Percentiles rank a stretch among this genome's conserved stretches.
Conservation (phyloP, 768 basidiomycete genomes). For the Amanita exitialis region DNA sequence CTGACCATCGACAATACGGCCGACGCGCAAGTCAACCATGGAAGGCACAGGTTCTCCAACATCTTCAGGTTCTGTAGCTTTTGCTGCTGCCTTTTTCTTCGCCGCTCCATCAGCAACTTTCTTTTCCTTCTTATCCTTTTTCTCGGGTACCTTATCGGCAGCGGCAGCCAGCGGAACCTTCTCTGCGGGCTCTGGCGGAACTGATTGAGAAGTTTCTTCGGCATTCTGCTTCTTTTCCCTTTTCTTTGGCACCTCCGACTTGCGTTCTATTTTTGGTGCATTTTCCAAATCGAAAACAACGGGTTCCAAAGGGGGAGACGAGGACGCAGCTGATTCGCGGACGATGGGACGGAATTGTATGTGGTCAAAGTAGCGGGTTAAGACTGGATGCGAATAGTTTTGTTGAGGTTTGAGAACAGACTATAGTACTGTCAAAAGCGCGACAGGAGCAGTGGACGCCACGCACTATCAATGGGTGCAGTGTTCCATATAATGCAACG, state of each 20-base stretch:
- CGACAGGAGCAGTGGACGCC: neutral
- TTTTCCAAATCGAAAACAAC: slow-evolving; percentile 66
- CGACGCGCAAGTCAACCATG: slow-evolving; percentile 96
- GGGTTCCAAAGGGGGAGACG: slow-evolving; percentile 40
- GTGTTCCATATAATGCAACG: slow-evolving; percentile 80
- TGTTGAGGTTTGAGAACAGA: slow-evolving; percentile 60
- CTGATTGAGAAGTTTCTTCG: slow-evolving; percentile 14
- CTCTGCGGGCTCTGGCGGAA: slow-evolving; percentile 15
- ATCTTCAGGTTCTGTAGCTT: slow-evolving; percentile 47
- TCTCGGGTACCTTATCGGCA: slow-evolving; percentile 20
- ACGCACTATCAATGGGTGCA: slow-evolving; percentile 76
- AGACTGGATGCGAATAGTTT: slow-evolving; percentile 69
- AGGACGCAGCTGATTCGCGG: slow-evolving; percentile 38
- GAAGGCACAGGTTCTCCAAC: slow-evolving; percentile 81
- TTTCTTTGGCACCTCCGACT: slow-evolving; percentile 66
- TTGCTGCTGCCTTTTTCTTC: slow-evolving; percentile 32
- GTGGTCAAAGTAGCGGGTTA: slow-evolving; percentile 94
- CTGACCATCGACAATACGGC: slow-evolving; percentile 84
- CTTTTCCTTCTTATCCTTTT: slow-evolving; percentile 52
- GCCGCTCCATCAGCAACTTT: slow-evolving; percentile 26
- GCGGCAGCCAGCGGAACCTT: slow-evolving; percentile 14
- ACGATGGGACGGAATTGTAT: slow-evolving; percentile 69
- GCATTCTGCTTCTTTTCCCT: slow-evolving; percentile 47
- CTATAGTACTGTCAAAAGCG: slow-evolving; percentile 24
- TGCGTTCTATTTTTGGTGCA: slow-evolving; percentile 68